Evolutionary conservation across 1,284 basidiomycete genomes (phyloP).

Genomic region (Entoloma clypeatum): DNA sequence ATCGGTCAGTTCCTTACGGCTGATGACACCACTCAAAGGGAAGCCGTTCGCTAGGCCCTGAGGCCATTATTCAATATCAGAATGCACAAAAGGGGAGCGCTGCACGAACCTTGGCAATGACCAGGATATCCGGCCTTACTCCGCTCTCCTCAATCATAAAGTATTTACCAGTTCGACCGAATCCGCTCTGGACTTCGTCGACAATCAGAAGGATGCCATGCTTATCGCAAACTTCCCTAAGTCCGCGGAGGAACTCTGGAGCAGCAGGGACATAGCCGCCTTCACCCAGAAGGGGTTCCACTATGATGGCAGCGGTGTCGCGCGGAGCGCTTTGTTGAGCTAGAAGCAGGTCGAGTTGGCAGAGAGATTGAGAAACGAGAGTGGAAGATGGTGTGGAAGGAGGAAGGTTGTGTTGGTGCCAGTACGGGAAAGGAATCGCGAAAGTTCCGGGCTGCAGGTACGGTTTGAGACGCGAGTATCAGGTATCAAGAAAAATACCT

Average conservation of each 20-base stretch:
- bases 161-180: constrained; percentile 85
- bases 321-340: constrained; percentile 80
- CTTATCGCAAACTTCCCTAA: constrained; percentile 84
- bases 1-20: constrained; percentile 80
- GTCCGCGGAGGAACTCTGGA: constrained; percentile 70
- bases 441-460: constrained; percentile 75
- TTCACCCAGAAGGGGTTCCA: constrained; percentile 93
- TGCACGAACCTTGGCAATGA: constrained; percentile 74
- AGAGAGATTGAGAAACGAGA: constrained; percentile 67
- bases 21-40: constrained; percentile 85
- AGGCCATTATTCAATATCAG: constrained; percentile 1
- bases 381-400: constrained; percentile 60
- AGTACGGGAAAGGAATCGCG: constrained; percentile 86
- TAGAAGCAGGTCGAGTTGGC: constrained; percentile 82
- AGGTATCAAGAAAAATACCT: constrained; percentile 21
- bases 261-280: constrained; percentile 94
- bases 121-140: constrained; percentile 83
- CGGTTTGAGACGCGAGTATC: constrained; percentile 7
- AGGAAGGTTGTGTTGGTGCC: constrained; percentile 79
- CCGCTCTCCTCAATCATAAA: constrained; percentile 79
- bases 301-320: constrained; percentile 89
- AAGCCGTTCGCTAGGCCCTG: constrained; percentile 92
- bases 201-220: constrained; percentile 80
- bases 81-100: not conserved
- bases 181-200: constrained; percentile 91